Conservation (phyloP, 1,284 basidiomycete genomes). For the Coniferiporia weirii region DNA sequence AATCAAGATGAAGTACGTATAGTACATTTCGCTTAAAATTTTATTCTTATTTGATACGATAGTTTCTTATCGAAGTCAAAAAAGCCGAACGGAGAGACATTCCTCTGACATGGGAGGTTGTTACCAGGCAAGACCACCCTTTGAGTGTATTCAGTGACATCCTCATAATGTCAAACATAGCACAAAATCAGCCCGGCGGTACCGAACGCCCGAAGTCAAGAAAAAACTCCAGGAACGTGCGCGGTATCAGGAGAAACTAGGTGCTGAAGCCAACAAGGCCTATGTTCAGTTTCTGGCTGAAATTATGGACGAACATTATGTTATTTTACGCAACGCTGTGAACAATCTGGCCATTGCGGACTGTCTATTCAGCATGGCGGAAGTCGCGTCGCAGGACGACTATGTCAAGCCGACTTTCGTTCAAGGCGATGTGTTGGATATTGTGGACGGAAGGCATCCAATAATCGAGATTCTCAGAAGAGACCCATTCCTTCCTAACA, state of each 20-base stretch:
- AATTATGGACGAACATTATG: conserved; percentile 64
- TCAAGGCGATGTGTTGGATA: conserved; percentile 53
- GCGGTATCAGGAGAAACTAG: conserved; percentile 72
- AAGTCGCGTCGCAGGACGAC: conserved; percentile 65
- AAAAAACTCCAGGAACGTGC: conserved; percentile 69
- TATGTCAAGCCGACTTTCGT: conserved; percentile 68
- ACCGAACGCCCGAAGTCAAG: conserved; percentile 73
- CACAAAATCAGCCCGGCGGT: conserved; percentile 76
- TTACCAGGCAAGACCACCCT: conserved; percentile 54
- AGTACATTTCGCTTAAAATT: background rate
- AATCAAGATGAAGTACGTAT: conserved; percentile 62
- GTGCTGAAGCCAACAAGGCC: conserved; percentile 61
- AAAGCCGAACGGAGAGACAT: conserved; percentile 67
- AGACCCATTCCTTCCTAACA: conserved; percentile 80
- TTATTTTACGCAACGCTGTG: conserved; percentile 64
- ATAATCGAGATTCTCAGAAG: conserved; percentile 75
- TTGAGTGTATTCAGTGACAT: conserved; percentile 7
- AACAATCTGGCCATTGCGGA: conserved; percentile 79
- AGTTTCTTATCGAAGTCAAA: conserved; percentile 79
- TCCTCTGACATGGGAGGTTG: conserved; percentile 76
- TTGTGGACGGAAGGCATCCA: conserved; percentile 72
- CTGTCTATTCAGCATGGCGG: conserved; percentile 69
- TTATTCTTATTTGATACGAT: conserved; percentile 1
- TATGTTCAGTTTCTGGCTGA: conserved; percentile 67
- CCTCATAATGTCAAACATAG: conserved; percentile 31